Evolutionary conservation across 805 yeast species (phyloP), one percentile per base, ranked within the genome.

Genomic region (Wickerhamomyces pijperi): DNA sequence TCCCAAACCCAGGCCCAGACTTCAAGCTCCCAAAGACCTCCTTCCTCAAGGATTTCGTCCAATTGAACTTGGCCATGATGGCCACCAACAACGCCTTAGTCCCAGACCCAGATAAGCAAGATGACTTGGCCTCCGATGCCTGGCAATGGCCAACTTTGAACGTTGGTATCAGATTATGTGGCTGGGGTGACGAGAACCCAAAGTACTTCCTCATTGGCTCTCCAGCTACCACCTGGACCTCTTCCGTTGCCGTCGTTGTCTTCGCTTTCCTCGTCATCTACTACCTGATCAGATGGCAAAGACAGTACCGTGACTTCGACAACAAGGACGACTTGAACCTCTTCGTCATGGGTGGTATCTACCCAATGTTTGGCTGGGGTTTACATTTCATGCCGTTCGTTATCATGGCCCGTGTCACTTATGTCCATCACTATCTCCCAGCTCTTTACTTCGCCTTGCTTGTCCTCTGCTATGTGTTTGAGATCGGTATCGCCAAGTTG

Each of bases 111-210:
- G 90, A 82, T 51, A 82, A 80, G 53, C 73, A 69, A 48, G 94
- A 83, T 53, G 71, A 69, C 41, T 63, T 83, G 42, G 78, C 87
- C 1, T 79, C 90, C 14, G 59, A 68, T 40, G 82, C 84, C 58
- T 83, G 92, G 90, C 83, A 83, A 65, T 83, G 94, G 94, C 94
- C 94, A 37, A 72, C 79, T n/a, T 65, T 82, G 53, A 68, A 76
- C 43, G 72, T 67, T 36, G 94, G 94, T 42, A 71, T 83, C 47
- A 72, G 94, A 60, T 67, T 82, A 69, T 78, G 85, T 59, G 70
- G 75, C 13, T 82, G 92, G 92, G 65, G 68, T 35, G 70, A 70
- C 34, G 71, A 68, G 8, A 67, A 62, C 42, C 65, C 70, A 47
- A 77, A 77, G 52, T 82, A 78, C 56, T 82, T 73, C 59, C 58